Base-by-base conservation (phyloP, 345 rosid species). In the Melaleuca alternifolia region DNA sequence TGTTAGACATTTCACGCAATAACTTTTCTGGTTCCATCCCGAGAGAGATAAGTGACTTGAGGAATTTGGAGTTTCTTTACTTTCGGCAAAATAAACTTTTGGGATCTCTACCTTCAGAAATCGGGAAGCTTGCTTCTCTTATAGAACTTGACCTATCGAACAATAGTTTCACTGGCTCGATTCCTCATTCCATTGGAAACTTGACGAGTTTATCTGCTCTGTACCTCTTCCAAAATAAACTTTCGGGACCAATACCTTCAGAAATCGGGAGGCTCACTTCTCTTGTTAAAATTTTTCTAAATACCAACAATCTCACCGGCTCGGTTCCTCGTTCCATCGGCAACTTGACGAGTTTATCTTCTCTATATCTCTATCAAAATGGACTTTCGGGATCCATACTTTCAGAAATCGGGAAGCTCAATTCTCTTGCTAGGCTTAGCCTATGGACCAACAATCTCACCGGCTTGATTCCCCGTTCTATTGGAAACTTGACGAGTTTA, bases 81-180 rank as follows among this genome's bases (percentile, higher is more conserved):
- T 3, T 54, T 21, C 23, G 59, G 59, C 11, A 9, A 54, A 21
- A 54, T 54, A 11, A 5, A 21, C 59, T 54, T 54, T 54, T 10
- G 10, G 24, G 57, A 20, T 0, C 11, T 24, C 20, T 54, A 54
- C 23, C 57, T 54, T 54, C 4, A 54, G 24, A 54, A 54, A 54
- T 54, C 57, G 57, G 57, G 24, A 54, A 24, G 24, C 57, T 54
- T 10, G 21, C 57, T 54, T 54, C 57, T 54, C 57, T 54, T 54
- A 20, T 54, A 4, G 10, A 54, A 2, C 26, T 54, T 7, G 24
- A 54, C 24, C 57, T 54, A n/a, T n/a, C 0, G 0, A 0, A 0
- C 15, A 59, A 59, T 6, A 59, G 3, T 26, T 2, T 59, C 65
- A 59, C 15, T 6, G 16, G 33, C 15, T 54, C 4, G 21, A 54